Percentiles rank a stretch among this genome's conserved stretches.
These are phyloP conservation scores for Mycena floridula DNA, from an alignment of 768 basidiomycete genomes.

Conservation along the genomic window DNA sequence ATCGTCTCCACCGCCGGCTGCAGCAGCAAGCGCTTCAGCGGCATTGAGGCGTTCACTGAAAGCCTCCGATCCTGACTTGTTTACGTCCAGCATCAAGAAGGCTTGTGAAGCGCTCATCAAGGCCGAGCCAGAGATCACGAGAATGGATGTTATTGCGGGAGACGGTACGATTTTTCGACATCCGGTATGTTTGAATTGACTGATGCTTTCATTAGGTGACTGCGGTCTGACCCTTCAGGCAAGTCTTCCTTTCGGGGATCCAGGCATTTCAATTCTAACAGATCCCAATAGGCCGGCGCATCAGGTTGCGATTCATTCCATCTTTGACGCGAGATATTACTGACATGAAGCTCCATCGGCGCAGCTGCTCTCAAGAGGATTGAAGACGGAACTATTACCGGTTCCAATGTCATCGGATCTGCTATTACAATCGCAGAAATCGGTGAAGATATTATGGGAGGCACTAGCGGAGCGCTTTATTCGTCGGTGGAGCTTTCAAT, in stretches of 20 bases:
- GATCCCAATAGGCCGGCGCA: conserved; percentile 58
- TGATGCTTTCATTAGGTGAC: conserved; percentile 17
- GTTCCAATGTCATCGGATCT: conserved; percentile 57
- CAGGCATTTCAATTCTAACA: too few relatives aligned
- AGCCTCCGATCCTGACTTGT: conserved; percentile 33
- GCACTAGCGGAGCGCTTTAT: conserved; percentile 86
- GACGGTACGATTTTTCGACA: conserved; percentile 60
- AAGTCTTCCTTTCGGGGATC: too few relatives aligned
- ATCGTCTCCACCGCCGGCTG: too few relatives aligned
- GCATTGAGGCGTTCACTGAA: conserved; percentile 6
- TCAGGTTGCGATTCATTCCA: conserved; percentile 34
- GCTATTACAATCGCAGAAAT: conserved; percentile 66
- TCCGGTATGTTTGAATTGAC: not conserved
- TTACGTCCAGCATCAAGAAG: conserved; percentile 46
- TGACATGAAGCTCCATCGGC: too few relatives aligned
- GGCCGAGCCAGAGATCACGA: conserved; percentile 86
- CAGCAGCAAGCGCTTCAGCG: conserved; percentile 4
- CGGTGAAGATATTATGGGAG: conserved; percentile 84
- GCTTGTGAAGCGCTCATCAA: conserved; percentile 63
- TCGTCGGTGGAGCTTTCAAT: conserved; percentile 49
- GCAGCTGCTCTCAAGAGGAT: conserved; percentile 59
- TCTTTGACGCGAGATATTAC: too few relatives aligned
- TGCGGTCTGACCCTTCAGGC: conserved; percentile 50
- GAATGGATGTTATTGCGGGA: conserved; percentile 87
- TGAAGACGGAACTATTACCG: conserved; percentile 47